Evolutionary conservation across 164 flowering plant genomes (phyloP), one percentile per base, ranked within the genome.

Genomic region (Sextonia rubra): DNA sequence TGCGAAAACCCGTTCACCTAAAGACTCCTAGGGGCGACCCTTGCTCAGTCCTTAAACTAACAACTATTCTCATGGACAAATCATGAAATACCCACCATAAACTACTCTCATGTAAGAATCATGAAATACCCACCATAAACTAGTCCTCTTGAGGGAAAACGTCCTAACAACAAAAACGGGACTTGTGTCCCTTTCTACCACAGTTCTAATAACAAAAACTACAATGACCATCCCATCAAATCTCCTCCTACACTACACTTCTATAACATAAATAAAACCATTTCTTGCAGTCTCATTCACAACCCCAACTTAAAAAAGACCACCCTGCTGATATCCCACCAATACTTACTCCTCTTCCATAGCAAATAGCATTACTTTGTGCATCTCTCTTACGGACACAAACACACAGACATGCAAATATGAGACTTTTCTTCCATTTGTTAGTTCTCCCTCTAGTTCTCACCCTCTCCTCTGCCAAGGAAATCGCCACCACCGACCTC

Each of bases 361-460:
- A 52, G 44, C 44, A 52, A 18, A 12, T 52, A 20, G 12, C 58
- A 15, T 15, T 52, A 15, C 58, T 52, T 0, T 17, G 18, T 14
- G 4, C n/a, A 3, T 52, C 58, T 15, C 58, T 52, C 58, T 52
- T 0, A 1, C 58, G 8, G 8, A 37, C 44, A 37, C 44, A 37
- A 37, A 37, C 44, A 30, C 37, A 37, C 0, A 37, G 11, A 37
- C 9, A 52, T 20, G 3, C n/a, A 52, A 52, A 12, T 20, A 52
- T 52, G 58, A 15, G 37, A 17, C 47, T 17, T 20, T 52, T 8
- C 44, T 20, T 64, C n/a, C 69, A 37, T 11, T 44, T 66, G 61
- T 55, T 69, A 61, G 12, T 69, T 55, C 62, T 69, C 60, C 30
- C 22, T 25, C 56, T 69, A 5, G 3, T 60, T 26, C 61, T 69